A percentile compares a stretch with the other conserved stretches of the same genome.
phyloP scores from a whole-genome alignment of 805 yeast genomes.

The Saturnispora diversa region DNA sequence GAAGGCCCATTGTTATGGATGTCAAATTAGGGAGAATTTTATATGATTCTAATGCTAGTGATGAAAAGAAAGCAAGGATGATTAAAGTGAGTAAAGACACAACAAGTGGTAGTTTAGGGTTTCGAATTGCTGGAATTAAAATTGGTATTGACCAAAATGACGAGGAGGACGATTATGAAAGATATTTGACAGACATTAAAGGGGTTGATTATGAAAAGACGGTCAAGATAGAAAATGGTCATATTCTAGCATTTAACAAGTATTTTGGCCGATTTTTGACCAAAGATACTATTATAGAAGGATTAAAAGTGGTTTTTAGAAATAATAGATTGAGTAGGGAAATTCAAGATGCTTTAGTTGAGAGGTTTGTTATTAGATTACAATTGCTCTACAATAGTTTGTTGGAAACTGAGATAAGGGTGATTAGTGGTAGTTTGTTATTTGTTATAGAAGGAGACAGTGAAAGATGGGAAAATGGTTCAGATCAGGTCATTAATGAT shows the following conservation, averaged over 20 bases:
- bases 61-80: conserved; percentile 57
- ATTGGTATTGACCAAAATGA: conserved; percentile 20
- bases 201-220: conserved; percentile 19
- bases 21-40: conserved; percentile 70
- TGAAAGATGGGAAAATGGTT: conserved; percentile 36
- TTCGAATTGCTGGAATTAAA: conserved; percentile 87
- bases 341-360: conserved; percentile 33
- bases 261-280: conserved; percentile 59
- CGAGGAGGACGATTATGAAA: conserved; percentile 12
- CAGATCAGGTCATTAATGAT: conserved; percentile 34
- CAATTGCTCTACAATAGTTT: conserved; percentile 61
- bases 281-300: conserved; percentile 34
- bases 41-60: conserved; percentile 52
- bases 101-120: conserved; percentile 70
- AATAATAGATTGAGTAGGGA: conserved; percentile 27
- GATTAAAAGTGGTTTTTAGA: conserved; percentile 39
- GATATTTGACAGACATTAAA: conserved; percentile 15
- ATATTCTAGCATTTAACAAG: conserved; percentile 37
- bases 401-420: conserved; percentile 50
- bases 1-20: conserved; percentile 67
- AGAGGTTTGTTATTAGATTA: conserved; percentile 48
- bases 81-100: conserved; percentile 57
- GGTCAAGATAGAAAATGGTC: conserved; percentile 12
- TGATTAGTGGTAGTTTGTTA: conserved; percentile 66
- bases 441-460: conserved; percentile 66